Evolutionary conservation across 2,329 filamentous ascomycete species (phyloP), one percentile per base, ranked within the genome.

Genomic region (Hypoxylon sp.): DNA sequence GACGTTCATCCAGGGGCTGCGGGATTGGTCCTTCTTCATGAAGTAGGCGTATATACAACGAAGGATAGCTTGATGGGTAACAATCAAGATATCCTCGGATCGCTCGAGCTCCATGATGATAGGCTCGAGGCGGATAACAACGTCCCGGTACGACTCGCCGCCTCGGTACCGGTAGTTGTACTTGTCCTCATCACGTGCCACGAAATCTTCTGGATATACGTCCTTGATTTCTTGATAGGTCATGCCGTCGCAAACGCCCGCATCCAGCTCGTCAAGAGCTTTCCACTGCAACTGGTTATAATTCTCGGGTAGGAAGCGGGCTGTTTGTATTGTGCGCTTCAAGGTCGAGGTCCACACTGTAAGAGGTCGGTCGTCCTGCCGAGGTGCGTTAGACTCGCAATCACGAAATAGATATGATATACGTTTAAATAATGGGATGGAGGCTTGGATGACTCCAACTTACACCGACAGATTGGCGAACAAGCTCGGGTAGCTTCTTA

Each of bases 41-140:
- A 98, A 99, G 81, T 99, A 99, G 31, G 96, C 94, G 78, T 98
- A 99, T 76, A 99, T 97, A 84, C 96, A 99, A 66, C 96, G 90
- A 70, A 99, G 85, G 35, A 99, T 95, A 13, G 96, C 96, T 82
- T 99, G 96, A 80, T 99, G 96, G 2, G 96, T 98, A 69, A 99
- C 94, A 74, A 99, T 98, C 68, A 99, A 89, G 73, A 99, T 97
- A 78, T 99, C 97, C 81, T 98, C 96, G 74, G 91, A 94, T 70
- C 96, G 90, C 81, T 99, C 96, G 58, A 99, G 86, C 80, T 99
- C 96, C 96, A 99, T 99, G 82, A 99, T 99, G 82, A 99, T 99
- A 69, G 96, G 96, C 79, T 99, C 96, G 0, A 99, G 90, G 0
- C 96, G 94, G 76, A 98, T 98, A 44, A 99, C 96, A 1, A 99